Conservation (phyloP, 2,329 filamentous ascomycete genomes). For the Alternaria sp. region DNA sequence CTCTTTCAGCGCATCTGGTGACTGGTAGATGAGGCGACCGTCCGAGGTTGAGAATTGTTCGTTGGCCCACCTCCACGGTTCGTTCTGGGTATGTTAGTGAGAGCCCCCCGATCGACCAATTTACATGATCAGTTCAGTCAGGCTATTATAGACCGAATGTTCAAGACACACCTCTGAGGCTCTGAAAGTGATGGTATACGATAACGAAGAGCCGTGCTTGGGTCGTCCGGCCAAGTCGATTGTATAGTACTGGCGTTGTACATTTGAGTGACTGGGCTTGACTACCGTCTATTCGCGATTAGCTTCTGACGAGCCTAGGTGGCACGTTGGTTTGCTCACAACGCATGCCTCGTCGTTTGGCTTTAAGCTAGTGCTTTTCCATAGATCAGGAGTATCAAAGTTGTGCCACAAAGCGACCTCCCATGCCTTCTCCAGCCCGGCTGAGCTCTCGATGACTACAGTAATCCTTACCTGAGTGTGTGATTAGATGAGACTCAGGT, state of each 20-base stretch:
- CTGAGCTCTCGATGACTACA: constrained; percentile 71
- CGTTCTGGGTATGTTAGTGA: constrained; percentile 31
- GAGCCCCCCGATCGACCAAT: too few species aligned
- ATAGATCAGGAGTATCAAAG: constrained; percentile 62
- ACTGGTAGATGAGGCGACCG: constrained; percentile 65
- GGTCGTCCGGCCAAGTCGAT: constrained; percentile 54
- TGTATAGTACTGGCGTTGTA: constrained; percentile 60
- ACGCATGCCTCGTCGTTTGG: constrained; percentile 35
- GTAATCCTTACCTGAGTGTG: constrained; percentile 62
- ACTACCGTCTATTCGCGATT: constrained; percentile 28
- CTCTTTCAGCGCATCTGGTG: constrained; percentile 39
- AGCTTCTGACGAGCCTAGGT: constrained; percentile 2
- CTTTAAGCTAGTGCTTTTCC: constrained; percentile 64
- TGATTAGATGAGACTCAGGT: constrained; percentile 19
- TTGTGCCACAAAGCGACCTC: constrained; percentile 80
- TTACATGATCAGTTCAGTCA: not conserved
- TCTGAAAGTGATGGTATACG: constrained; percentile 76
- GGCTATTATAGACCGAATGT: not conserved
- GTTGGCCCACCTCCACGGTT: constrained; percentile 73
- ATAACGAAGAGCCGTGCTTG: constrained; percentile 56
- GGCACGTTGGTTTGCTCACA: constrained; percentile 18
- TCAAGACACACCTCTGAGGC: constrained; percentile 39
- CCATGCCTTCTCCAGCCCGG: constrained; percentile 64
- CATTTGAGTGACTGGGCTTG: constrained; percentile 12
- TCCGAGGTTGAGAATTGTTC: constrained; percentile 69